Evolutionary conservation across 768 basidiomycete species (phyloP).

Genomic region (Hypholoma sublateritium): DNA sequence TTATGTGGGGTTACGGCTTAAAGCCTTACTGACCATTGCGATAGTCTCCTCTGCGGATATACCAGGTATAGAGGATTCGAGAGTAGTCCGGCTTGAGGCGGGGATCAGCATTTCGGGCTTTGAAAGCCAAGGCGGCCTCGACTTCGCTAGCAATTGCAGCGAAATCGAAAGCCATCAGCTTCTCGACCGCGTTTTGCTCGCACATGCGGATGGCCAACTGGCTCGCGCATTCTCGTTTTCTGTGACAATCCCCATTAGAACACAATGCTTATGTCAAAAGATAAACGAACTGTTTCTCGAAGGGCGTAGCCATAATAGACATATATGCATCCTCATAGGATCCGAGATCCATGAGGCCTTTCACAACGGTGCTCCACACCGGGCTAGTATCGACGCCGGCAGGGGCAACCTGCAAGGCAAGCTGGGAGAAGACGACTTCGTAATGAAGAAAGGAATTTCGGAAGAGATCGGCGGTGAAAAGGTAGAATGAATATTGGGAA

Average conservation of each 20-base stretch:
- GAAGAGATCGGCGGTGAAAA: slow-evolving; percentile 77
- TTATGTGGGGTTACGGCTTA: slow-evolving; percentile 6
- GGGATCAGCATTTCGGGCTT: slow-evolving; percentile 92
- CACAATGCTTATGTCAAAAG: slow-evolving; percentile 3
- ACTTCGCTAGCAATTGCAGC: slow-evolving; percentile 83
- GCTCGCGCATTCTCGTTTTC: slow-evolving; percentile 79
- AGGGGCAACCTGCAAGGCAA: slow-evolving; percentile 74
- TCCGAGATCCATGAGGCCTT: slow-evolving; percentile 70
- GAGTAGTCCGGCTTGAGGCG: slow-evolving; percentile 83
- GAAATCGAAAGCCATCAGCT: slow-evolving; percentile 81
- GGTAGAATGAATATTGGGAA: slow-evolving; percentile 72
- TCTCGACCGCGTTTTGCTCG: slow-evolving; percentile 79
- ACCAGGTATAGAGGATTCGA: slow-evolving; percentile 93
- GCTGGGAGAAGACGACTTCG: slow-evolving; percentile 73
- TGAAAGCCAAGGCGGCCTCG: slow-evolving; percentile 85
- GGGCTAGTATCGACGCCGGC: slow-evolving; percentile 53
- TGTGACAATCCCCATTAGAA: slow-evolving; percentile 29
- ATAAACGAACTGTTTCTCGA: slow-evolving; percentile 71
- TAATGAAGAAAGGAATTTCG: slow-evolving; percentile 54
- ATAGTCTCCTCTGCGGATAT: slow-evolving; percentile 84
- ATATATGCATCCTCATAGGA: slow-evolving; percentile 89
- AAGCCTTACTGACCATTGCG: slow-evolving; percentile 69
- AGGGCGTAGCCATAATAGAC: slow-evolving; percentile 70
- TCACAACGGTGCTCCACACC: slow-evolving; percentile 81
- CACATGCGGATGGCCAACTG: slow-evolving; percentile 92